phyloP scores from a whole-genome alignment of 352 stramenopile genomes.

The Plasmopara muralis region DNA sequence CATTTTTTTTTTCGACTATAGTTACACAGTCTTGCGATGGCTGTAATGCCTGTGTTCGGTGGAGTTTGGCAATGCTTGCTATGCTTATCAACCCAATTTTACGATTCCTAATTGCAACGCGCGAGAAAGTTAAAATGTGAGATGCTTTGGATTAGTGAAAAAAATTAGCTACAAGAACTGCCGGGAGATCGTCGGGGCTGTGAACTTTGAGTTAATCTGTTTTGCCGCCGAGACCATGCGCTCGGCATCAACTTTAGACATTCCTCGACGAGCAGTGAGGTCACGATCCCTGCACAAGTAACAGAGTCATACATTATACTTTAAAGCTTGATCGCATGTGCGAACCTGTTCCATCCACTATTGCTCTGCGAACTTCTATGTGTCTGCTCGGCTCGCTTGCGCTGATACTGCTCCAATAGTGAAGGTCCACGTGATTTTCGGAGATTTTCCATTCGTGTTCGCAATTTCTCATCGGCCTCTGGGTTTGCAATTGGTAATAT shows the following conservation, averaged over 20 bases:
- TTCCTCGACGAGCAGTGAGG: constrained; percentile 43
- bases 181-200: constrained; percentile 67
- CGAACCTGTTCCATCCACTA: constrained; percentile 59
- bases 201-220: constrained; percentile 84
- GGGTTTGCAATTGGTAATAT: constrained; percentile 63
- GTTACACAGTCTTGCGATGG: constrained; percentile 8
- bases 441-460: constrained; percentile 59
- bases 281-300: constrained; percentile 54
- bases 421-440: constrained; percentile 55
- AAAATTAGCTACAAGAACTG: constrained; percentile 60
- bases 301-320: background rate
- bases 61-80: constrained; percentile 12
- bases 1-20: constrained; percentile 7
- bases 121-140: constrained; percentile 16
- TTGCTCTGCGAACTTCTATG: constrained; percentile 20
- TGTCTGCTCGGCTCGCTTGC: constrained; percentile 48
- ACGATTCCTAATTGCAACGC: constrained; percentile 8
- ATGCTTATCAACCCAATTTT: constrained; percentile 17
- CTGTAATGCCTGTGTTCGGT: constrained; percentile 18
- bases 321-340: background rate
- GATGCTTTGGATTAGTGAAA: background rate
- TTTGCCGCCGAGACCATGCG: constrained; percentile 71
- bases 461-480: constrained; percentile 58
- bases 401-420: constrained; percentile 72
- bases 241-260: constrained; percentile 62